phyloP scores from a whole-genome alignment of 2,329 filamentous ascomycete genomes.

The Magnaporthiopsis incrustans region DNA sequence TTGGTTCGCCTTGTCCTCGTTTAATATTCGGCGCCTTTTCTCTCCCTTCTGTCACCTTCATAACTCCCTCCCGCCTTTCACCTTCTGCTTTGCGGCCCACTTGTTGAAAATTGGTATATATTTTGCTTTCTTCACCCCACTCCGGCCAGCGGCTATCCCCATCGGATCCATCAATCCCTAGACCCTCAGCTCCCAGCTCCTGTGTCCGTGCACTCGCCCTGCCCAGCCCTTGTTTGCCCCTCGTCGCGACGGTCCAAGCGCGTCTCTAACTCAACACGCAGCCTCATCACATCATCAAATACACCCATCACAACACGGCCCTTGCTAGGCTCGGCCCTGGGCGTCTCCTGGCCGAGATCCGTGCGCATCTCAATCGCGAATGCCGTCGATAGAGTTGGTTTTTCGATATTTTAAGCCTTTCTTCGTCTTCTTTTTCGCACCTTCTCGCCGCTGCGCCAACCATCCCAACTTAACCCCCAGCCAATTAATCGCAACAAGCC shows the following conservation, averaged over 20 bases:
- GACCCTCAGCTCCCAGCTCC: neutral
- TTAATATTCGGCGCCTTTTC: too few species aligned
- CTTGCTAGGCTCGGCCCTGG: neutral
- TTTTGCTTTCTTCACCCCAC: neutral
- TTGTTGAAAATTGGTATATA: neutral
- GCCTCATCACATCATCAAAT: neutral
- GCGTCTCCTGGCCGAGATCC: neutral
- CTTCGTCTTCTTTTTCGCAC: neutral
- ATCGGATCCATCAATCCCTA: neutral
- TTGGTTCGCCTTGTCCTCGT: too few species aligned
- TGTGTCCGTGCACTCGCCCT: neutral
- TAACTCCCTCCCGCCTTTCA: too few species aligned
- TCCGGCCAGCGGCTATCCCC: too few species aligned
- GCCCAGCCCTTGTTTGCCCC: neutral
- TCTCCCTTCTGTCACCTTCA: too few species aligned
- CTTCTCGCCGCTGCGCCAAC: neutral
- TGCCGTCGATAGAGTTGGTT: slow-evolving; percentile 1
- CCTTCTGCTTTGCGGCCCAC: neutral
- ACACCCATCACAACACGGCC: neutral
- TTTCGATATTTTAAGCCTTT: neutral
- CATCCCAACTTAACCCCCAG: neutral
- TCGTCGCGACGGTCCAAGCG: neutral
- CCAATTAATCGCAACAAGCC: neutral
- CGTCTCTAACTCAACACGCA: neutral
- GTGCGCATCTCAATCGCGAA: neutral